These are phyloP conservation scores for Syzygium syzygioides DNA, from an alignment of 441 rosid genomes.

Conservation along the genomic window DNA sequence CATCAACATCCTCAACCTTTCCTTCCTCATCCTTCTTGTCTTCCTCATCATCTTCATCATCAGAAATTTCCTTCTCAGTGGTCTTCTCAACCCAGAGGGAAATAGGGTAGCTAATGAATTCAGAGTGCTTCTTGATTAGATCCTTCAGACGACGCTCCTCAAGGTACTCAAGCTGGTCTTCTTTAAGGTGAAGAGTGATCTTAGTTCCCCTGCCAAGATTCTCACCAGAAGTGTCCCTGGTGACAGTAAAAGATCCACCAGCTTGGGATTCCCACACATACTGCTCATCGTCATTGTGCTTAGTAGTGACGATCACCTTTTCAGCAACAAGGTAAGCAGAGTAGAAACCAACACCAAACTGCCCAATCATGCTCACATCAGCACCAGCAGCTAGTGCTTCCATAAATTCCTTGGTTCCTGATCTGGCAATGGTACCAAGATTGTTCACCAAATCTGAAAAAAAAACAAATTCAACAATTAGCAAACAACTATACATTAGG, in stretches of 20 bases:
- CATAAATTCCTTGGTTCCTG: constrained; percentile 7
- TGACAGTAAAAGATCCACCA: constrained; percentile 3
- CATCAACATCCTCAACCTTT: constrained; percentile 10
- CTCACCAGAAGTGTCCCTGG: constrained; percentile 8
- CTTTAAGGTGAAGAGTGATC: not conserved
- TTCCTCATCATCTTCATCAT: constrained; percentile 10
- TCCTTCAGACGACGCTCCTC: constrained; percentile 6
- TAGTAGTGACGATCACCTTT: constrained; percentile 1
- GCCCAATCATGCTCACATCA: constrained; percentile 13
- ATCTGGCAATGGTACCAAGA: constrained; percentile 7
- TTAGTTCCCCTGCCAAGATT: constrained; percentile 9
- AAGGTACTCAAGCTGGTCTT: constrained; percentile 9
- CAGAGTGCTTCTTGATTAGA: constrained; percentile 7
- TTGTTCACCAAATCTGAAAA: constrained; percentile 7
- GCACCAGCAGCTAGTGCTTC: constrained; percentile 14
- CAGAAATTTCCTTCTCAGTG: constrained; percentile 6
- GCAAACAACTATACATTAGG: not conserved
- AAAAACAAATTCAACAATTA: not conserved
- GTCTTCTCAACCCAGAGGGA: constrained; percentile 13
- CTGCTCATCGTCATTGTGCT: constrained; percentile 8
- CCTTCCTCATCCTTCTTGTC: constrained; percentile 12
- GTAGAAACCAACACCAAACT: constrained; percentile 9
- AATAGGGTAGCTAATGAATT: constrained; percentile 12
- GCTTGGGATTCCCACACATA: constrained; percentile 1
- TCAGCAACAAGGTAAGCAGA: constrained; percentile 13